Evolutionary conservation across 192 early-diverging fungal species (phyloP).

Genomic region (Backusella psychrophila): DNA sequence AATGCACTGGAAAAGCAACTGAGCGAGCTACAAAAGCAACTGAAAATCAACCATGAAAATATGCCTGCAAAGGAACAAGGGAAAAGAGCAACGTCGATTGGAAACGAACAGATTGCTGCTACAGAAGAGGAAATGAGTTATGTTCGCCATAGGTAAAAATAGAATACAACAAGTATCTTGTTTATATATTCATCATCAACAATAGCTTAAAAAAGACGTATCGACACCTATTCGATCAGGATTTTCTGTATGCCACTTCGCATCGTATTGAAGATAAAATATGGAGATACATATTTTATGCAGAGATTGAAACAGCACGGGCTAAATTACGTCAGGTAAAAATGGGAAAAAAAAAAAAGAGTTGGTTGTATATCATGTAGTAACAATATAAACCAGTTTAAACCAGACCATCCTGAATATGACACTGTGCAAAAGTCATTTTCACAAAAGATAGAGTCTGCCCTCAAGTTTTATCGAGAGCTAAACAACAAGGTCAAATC

Average conservation of each 20-base stretch:
- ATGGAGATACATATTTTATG: constrained; percentile 58
- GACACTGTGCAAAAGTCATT: constrained; percentile 34
- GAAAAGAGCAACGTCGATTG: constrained; percentile 14
- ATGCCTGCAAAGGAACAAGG: constrained; percentile 29
- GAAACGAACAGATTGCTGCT: constrained; percentile 21
- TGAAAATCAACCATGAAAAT: constrained; percentile 22
- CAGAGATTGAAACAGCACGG: constrained; percentile 49
- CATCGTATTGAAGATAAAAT: constrained; percentile 55
- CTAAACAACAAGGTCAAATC: constrained; percentile 44
- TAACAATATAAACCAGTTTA: not conserved
- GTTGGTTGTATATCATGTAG: not conserved
- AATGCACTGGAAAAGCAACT: constrained; percentile 37
- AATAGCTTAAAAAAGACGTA: constrained; percentile 50
- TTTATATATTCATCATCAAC: not conserved
- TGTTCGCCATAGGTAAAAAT: constrained; percentile 25
- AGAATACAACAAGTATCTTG: not conserved
- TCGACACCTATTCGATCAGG: constrained; percentile 40
- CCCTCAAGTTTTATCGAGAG: constrained; percentile 55
- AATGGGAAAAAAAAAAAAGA: not conserved
- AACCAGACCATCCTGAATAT: not conserved
- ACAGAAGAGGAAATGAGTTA: constrained; percentile 32
- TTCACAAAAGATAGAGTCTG: constrained; percentile 44
- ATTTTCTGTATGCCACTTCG: constrained; percentile 46
- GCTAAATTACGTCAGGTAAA: constrained; percentile 47
- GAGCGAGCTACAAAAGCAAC: constrained; percentile 28